Evolutionary conservation across 108 stramenopile species (phyloP).

Genomic region (Thalassiosira profunda): DNA sequence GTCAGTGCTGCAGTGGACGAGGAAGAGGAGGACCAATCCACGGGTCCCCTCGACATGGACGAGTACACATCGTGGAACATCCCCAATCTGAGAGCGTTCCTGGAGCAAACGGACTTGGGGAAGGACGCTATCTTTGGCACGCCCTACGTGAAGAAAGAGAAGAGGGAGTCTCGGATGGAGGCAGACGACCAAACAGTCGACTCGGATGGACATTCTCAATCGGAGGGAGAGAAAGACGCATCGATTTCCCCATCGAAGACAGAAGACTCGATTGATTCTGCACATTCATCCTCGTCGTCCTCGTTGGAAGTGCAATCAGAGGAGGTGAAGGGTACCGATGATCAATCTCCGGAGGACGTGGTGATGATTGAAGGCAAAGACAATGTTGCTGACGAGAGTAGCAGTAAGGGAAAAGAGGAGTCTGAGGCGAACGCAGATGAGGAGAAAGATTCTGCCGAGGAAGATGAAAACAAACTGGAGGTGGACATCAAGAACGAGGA

Average conservation of each 20-base stretch:
- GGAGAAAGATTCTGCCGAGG: not conserved
- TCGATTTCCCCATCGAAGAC: not conserved
- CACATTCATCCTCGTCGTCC: not conserved
- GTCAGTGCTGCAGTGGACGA: not conserved
- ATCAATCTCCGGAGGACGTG: no score
- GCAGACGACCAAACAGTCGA: not conserved
- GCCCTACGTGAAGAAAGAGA: conserved; percentile 4
- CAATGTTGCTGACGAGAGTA: not conserved
- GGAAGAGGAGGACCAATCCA: conserved; percentile 10
- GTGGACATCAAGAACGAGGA: not conserved
- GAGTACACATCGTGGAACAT: conserved; percentile 37
- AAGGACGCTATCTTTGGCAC: conserved; percentile 47
- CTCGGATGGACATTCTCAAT: no score
- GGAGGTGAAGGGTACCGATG: no score
- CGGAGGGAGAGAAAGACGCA: no score
- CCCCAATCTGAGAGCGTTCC: conserved; percentile 24
- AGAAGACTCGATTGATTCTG: not conserved
- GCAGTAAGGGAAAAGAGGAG: not conserved
- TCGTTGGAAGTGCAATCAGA: no score
- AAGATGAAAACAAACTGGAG: conserved; percentile 1
- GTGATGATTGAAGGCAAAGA: no score
- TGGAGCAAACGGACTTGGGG: conserved; percentile 33
- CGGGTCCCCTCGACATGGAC: conserved; percentile 24
- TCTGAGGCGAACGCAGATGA: not conserved
- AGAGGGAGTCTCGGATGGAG: not conserved